Percentiles rank a stretch among this genome's conserved stretches.
phyloP scores from a whole-genome alignment of 2,329 filamentous ascomycete genomes.

The Coleophoma crateriformis region DNA sequence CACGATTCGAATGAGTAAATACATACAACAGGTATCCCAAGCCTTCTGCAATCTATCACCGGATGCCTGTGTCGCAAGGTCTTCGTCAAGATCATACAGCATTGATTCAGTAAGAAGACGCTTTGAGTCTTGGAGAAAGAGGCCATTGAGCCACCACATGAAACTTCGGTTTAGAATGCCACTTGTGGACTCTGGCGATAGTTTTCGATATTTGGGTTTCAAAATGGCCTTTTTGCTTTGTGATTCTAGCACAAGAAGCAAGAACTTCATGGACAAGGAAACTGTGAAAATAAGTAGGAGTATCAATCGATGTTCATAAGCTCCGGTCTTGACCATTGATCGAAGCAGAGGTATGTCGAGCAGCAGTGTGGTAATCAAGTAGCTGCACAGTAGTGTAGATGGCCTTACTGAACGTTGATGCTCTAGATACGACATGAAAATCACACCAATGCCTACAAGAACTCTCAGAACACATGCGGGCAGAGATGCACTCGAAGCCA shows the following conservation, averaged over 20 bases:
- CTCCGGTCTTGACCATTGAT: background rate
- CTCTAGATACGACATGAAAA: background rate
- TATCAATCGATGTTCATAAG: background rate
- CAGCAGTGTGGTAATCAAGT: slow-evolving; percentile 2
- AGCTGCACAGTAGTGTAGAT: slow-evolving; percentile 3
- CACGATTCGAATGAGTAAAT: background rate
- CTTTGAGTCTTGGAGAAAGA: slow-evolving; percentile 1
- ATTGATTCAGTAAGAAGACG: background rate
- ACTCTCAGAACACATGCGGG: no score
- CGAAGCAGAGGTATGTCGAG: slow-evolving; percentile 3
- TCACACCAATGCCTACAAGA: no score
- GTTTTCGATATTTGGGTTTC: background rate
- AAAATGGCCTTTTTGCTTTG: background rate
- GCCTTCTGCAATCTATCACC: no score
- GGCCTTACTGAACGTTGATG: slow-evolving; percentile 5
- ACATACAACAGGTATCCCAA: background rate
- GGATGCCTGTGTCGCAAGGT: slow-evolving; percentile 1
- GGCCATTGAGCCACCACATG: slow-evolving; percentile 6
- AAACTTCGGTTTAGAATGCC: slow-evolving; percentile 2
- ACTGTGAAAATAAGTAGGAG: background rate
- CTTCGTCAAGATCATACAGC: background rate
- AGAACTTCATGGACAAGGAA: background rate
- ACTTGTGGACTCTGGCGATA: slow-evolving; percentile 3
- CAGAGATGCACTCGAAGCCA: no score
- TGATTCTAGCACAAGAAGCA: slow-evolving; percentile 2